These are phyloP conservation scores for Friedmanniomyces endolithicus DNA, from an alignment of 495 filamentous ascomycete genomes.

Conservation along the genomic window DNA sequence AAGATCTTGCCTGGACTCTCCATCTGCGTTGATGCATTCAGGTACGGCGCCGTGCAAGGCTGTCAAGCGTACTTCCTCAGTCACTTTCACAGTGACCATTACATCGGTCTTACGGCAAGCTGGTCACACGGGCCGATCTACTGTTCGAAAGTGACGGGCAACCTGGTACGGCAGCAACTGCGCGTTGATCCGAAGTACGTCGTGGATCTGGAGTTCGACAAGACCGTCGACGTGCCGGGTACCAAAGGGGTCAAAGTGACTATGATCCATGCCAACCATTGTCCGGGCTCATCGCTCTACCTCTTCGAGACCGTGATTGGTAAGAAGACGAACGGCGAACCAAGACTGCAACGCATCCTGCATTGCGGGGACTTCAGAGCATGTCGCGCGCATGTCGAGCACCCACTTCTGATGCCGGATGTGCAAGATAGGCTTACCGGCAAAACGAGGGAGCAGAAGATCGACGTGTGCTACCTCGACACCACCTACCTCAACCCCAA, in stretches of 20 bases:
- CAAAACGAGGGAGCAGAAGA: slow-evolving; percentile 62
- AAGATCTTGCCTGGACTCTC: slow-evolving; percentile 88
- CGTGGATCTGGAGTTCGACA: slow-evolving; percentile 74
- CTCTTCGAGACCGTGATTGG: slow-evolving; percentile 72
- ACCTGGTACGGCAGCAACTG: slow-evolving; percentile 76
- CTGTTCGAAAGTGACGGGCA: slow-evolving; percentile 82
- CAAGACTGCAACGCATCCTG: slow-evolving; percentile 59
- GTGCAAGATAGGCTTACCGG: slow-evolving; percentile 53
- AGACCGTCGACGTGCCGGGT: slow-evolving; percentile 61
- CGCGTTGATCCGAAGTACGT: slow-evolving; percentile 78
- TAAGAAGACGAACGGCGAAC: slow-evolving; percentile 38
- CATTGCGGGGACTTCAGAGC: slow-evolving; percentile 96
- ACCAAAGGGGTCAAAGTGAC: slow-evolving; percentile 75
- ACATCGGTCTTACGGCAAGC: slow-evolving; percentile 72
- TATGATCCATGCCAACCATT: slow-evolving; percentile 95
- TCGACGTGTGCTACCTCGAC: slow-evolving; percentile 92
- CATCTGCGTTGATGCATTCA: slow-evolving; percentile 92
- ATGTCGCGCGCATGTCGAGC: slow-evolving; percentile 70
- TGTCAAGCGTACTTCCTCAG: slow-evolving; percentile 94
- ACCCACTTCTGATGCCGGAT: slow-evolving; percentile 69
- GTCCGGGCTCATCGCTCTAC: slow-evolving; percentile 86
- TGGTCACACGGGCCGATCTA: slow-evolving; percentile 96
- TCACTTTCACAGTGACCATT: slow-evolving; percentile 97
- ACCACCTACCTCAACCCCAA: slow-evolving; percentile 94
- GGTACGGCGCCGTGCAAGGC: slow-evolving; percentile 83